Base-by-base conservation (phyloP, 345 rosid genomes). In the Balakata baccata region DNA sequence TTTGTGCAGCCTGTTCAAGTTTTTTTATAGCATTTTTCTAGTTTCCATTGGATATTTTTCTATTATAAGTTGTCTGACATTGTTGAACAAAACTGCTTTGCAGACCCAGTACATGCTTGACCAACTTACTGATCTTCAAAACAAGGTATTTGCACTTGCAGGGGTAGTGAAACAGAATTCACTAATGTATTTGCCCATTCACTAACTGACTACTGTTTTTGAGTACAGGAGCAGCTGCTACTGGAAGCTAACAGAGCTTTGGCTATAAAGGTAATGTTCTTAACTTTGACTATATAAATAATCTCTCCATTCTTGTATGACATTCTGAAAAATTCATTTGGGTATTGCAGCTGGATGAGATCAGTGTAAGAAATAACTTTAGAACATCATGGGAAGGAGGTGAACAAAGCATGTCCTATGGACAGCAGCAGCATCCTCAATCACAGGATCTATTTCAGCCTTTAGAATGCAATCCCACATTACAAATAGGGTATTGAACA, bases 81-180 rank as follows among this genome's bases (percentile, higher is more conserved):
- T 63, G n/a, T 66, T 57, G 13, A 16, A 22, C 20, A n/a, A 17
- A 59, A 53, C 37, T 14, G 3, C 29, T 54, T 69, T 75, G 77
- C 86, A 95, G 99, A 95, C 94, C 39, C 99, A 92, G 78, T 87
- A 52, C 54, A 89, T 92, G 98, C 94, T 95, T 62, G 99, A 95
- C 80, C 98, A 92, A 81, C 94, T 95, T 43, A 67, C 88, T 70
- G 97, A 95, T 87, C 96, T 95, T 75, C 98, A 92, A 80, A 87
- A 79, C 74, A 92, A 91, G 92, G 96, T 90, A 81, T 63, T 20
- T 73, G 22, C 22, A 66, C 29, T 16, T 29, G 34, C 34, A 29
- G 34, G 5, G 1, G 0, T 16, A 13, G 14, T 3, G 3, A 11
- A 72, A 64, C 0, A 22, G 6, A 56, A 14, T 53, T 52, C 54